phyloP scores from a whole-genome alignment of 768 basidiomycete species.

The Serendipita sp. region DNA sequence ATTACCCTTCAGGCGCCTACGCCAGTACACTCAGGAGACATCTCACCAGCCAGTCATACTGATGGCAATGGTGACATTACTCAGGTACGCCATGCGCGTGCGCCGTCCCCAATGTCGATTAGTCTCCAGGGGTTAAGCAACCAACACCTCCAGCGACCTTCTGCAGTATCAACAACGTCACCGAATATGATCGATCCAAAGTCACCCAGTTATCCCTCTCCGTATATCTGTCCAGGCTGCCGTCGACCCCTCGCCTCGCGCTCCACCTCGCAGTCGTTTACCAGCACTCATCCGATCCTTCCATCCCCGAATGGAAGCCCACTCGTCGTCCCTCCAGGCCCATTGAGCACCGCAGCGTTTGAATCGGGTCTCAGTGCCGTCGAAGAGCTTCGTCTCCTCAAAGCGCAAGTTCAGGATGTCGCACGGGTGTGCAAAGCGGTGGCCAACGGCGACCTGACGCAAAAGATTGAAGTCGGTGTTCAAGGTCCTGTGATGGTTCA shows the following conservation, averaged over 20 bases:
- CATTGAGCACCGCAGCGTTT: constrained; percentile 37
- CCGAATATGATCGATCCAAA: neutral
- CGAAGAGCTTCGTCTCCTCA: constrained; percentile 62
- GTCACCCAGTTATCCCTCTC: neutral
- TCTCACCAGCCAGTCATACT: neutral
- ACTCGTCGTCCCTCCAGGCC: constrained; percentile 39
- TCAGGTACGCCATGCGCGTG: neutral
- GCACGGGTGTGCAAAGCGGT: constrained; percentile 71
- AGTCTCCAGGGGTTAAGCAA: constrained; percentile 35
- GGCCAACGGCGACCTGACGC: constrained; percentile 56
- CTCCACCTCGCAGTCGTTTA: neutral
- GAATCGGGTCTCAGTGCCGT: constrained; percentile 53
- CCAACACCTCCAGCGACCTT: neutral
- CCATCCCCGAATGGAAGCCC: constrained; percentile 13
- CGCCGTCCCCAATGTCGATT: constrained; percentile 25
- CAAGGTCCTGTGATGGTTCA: constrained; percentile 69
- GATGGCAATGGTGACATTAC: too few species aligned
- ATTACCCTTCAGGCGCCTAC: neutral
- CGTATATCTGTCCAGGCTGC: constrained; percentile 8
- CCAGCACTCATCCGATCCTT: constrained; percentile 3
- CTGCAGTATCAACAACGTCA: neutral
- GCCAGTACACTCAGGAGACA: neutral
- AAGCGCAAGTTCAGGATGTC: constrained; percentile 73
- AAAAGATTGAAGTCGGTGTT: constrained; percentile 66
- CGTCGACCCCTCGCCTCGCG: constrained; percentile 8